Base-by-base conservation (phyloP, 2,329 filamentous ascomycete genomes). In the Coniochaeta pulveracea region DNA sequence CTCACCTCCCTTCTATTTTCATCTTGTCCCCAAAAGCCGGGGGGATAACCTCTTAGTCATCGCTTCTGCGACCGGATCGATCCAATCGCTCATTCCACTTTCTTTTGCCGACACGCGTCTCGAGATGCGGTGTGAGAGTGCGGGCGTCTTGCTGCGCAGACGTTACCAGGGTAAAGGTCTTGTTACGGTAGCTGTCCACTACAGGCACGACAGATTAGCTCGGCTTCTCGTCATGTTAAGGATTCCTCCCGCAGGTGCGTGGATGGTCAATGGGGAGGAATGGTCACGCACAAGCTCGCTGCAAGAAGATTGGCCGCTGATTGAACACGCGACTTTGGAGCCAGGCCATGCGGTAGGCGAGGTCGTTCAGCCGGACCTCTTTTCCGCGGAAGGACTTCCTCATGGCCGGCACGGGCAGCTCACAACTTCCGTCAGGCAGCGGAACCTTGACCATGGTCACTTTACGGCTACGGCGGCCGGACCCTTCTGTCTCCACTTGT, bases 321-420 rank as follows among this genome's bases (percentile, higher is more conserved):
- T 86, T 80, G 62, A 96, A 95, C 9, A 89, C 84, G 48, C 89
- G 72, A 54, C 86, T 91, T 61, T 96, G 89, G 35, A 88, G 79
- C 89, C 91, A 98, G 31, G 85, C 88, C 83, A 98, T 93, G 29
- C 89, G 76, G 55, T 93, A 93, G 3, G 86, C 89, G 28, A 96
- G 63, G 50, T 96, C 88, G 51, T 96, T 96, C 40, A 96, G 63
- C 31, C 84, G 75, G n/a, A 91, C 77, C 53, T 96, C 89, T 60
- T 85, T 91, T 32, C 69, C 72, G 32, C 85, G 75, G 44, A 76
- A 72, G 27, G 66, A 63, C 49, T 73, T 77, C 32, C 76, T 76
- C 55, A 86, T 77, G 37, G 76, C 70, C 17, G 88, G 85, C 25
- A 93, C 79, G 2, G 76, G 72, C 23, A 93, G 66, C 49, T 85